Percentiles rank a stretch among this genome's conserved stretches.
Conservation (phyloP, 2,329 filamentous ascomycete genomes). For the Coniochaeta hoffmannii region DNA sequence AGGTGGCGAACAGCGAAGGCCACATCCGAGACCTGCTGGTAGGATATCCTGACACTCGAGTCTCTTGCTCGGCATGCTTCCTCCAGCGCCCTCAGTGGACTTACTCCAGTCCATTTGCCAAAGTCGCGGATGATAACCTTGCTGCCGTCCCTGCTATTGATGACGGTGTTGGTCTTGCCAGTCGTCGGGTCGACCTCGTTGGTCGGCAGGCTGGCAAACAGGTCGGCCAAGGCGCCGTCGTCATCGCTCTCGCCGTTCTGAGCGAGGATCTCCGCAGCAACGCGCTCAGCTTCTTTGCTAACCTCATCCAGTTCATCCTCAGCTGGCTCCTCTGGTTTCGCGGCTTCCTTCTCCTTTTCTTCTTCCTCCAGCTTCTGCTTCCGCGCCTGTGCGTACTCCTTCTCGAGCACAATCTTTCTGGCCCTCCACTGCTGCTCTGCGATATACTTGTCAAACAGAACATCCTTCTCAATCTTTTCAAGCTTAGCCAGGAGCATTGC, state of each 20-base stretch:
- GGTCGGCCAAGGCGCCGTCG: slow-evolving; percentile 37
- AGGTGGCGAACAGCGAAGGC: slow-evolving; percentile 70
- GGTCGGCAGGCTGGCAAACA: slow-evolving; percentile 55
- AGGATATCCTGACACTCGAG: slow-evolving; percentile 57
- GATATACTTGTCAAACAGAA: slow-evolving; percentile 62
- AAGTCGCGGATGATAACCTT: slow-evolving; percentile 70
- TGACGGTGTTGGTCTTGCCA: slow-evolving; percentile 50
- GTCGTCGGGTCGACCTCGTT: slow-evolving; percentile 50
- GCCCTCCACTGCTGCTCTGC: slow-evolving; percentile 61
- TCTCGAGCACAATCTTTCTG: slow-evolving; percentile 52
- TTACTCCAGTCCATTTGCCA: slow-evolving; percentile 72
- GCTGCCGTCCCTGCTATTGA: slow-evolving; percentile 42
- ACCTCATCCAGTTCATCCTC: slow-evolving; percentile 32
- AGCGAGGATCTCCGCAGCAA: slow-evolving; percentile 51
- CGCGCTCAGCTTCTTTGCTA: slow-evolving; percentile 47
- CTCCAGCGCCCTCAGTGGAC: slow-evolving; percentile 69
- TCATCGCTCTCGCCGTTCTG: slow-evolving; percentile 49
- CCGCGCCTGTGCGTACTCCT: slow-evolving; percentile 47
- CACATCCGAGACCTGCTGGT: slow-evolving; percentile 62
- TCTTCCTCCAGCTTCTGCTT: slow-evolving; percentile 29
- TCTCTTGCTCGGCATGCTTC: slow-evolving; percentile 85
- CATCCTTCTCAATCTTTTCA: slow-evolving; percentile 67
- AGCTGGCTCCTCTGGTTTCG: slow-evolving; percentile 12
- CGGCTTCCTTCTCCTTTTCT: slow-evolving; percentile 19
- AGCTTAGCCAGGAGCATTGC: slow-evolving; percentile 67